Evolutionary conservation across 1,284 basidiomycete genomes (phyloP).

Genomic region (Apiotrichum brassicae): DNA sequence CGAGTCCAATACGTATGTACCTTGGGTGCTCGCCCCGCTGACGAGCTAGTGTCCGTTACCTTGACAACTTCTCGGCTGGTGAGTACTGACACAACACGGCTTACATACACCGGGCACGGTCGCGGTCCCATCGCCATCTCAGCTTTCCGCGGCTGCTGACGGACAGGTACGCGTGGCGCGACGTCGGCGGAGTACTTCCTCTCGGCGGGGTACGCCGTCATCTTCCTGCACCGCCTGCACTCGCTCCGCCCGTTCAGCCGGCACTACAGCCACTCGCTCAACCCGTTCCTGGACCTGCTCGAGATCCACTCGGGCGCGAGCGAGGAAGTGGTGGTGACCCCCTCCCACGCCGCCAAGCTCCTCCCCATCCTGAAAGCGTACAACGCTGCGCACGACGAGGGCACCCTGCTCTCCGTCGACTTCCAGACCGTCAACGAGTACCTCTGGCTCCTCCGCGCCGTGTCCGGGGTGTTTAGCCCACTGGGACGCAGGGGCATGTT

Average conservation of each 20-base stretch:
- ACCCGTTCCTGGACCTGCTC: slow-evolving; percentile 95
- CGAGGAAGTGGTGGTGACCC: slow-evolving; percentile 52
- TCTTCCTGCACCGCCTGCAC: slow-evolving; percentile 97
- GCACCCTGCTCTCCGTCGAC: slow-evolving; percentile 72
- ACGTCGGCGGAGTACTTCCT: slow-evolving; percentile 98
- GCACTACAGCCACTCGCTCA: slow-evolving; percentile 95
- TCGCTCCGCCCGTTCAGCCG: slow-evolving; percentile 93
- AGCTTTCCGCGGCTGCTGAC: neutral
- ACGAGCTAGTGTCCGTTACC: slow-evolving; percentile 74
- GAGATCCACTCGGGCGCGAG: slow-evolving; percentile 51
- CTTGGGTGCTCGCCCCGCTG: neutral
- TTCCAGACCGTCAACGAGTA: slow-evolving; percentile 97
- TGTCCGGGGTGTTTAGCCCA: slow-evolving; percentile 56
- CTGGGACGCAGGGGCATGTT: slow-evolving; percentile 75
- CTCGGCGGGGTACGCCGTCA: slow-evolving; percentile 84
- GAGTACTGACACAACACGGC: no score
- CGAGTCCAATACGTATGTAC: slow-evolving; percentile 88
- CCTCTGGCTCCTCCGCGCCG: slow-evolving; percentile 78
- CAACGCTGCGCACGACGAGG: slow-evolving; percentile 67
- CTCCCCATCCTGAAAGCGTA: slow-evolving; percentile 71
- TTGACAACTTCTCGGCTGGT: slow-evolving; percentile 99
- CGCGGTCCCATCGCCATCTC: no score
- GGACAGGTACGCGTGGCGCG: slow-evolving; percentile 81
- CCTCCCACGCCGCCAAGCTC: slow-evolving; percentile 58
- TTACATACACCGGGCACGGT: no score